A percentile compares a stretch with the other conserved stretches of the same genome.
Conservation (phyloP, 2,329 filamentous ascomycete genomes). For the Venturia effusa region DNA sequence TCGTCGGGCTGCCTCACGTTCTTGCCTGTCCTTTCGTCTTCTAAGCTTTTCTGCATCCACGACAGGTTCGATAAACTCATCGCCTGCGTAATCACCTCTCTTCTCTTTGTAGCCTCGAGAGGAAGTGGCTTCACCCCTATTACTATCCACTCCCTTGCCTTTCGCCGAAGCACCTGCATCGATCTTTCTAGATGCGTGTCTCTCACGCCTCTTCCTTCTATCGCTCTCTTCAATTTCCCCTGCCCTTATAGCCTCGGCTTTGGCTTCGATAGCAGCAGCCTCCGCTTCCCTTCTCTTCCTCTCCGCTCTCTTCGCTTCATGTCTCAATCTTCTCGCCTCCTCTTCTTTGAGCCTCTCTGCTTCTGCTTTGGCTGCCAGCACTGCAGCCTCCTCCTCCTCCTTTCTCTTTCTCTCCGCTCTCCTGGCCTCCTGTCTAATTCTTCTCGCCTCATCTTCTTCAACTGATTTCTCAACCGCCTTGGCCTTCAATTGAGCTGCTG, state of each 20-base stretch:
- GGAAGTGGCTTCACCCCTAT: neutral
- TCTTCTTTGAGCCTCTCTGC: neutral
- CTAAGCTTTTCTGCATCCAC: constrained; percentile 1
- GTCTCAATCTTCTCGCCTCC: neutral
- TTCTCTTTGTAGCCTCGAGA: neutral
- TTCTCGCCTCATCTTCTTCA: constrained; percentile 4
- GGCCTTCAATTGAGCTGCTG: neutral
- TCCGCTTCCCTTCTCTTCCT: neutral
- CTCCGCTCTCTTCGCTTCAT: constrained; percentile 1
- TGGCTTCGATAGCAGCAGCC: neutral
- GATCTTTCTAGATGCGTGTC: neutral
- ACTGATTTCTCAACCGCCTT: neutral
- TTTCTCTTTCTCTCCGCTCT: neutral
- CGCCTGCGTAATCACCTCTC: neutral
- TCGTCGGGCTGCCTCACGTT: constrained; percentile 7
- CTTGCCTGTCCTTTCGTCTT: neutral
- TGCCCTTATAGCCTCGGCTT: neutral
- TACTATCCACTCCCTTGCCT: neutral
- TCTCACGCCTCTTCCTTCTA: constrained; percentile 1
- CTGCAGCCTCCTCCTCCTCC: neutral
- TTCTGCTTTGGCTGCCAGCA: neutral
- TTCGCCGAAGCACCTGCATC: neutral
- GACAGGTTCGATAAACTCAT: neutral
- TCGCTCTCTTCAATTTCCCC: neutral
- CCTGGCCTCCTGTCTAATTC: neutral